Base-by-base conservation (phyloP, 805 yeast species). In the Maudiozyma barnettii region DNA sequence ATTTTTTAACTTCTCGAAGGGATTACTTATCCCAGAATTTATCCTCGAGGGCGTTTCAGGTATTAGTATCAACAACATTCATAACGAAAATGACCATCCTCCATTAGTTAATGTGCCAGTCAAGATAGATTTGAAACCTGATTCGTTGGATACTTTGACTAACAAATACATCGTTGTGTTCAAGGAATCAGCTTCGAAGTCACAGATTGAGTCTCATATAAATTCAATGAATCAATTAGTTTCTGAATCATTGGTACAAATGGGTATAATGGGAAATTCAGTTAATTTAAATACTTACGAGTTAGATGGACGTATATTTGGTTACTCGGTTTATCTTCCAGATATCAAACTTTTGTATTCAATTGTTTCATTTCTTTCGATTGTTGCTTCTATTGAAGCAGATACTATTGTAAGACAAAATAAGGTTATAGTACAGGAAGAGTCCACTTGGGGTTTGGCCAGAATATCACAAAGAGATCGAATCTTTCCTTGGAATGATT, bases 401-500 rank as follows among this genome's bases (percentile, higher is more conserved):
- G 39, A 49, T 33, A 41, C 47, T 4, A 18, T 29, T n/a, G 41
- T 49, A 3, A 35, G 41, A 30, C 16, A 36, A n/a, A 26, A 19
- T 5, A 30, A 45, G 18, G 13, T 33, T n/a, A 18, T 16, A 3
- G 31, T 52, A 13, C 91, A 87, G 70, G 74, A 76, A 52, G 90
- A 89, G 52, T 87, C 95, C 22, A 93, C 95, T 39, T 88, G 96
- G 96, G 96, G 96, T 57, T 76, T 88, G 51, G 82, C 95, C 21
- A 79, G 96, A 74, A 78, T 88, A 49, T 84, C 95, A 29, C 95
- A 87, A 69, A 78, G 89, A 67, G 76, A 78, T 48, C 74, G 81
- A 20, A 72, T 82, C 60, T 76, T 78, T 53, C 73, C 82, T 51
- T 79, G 81, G 51, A 75, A 83, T 45, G 79, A 80, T 70, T 80